phyloP scores from a whole-genome alignment of 2,329 filamentous ascomycete genomes.

The Tympanopsis confertula region DNA sequence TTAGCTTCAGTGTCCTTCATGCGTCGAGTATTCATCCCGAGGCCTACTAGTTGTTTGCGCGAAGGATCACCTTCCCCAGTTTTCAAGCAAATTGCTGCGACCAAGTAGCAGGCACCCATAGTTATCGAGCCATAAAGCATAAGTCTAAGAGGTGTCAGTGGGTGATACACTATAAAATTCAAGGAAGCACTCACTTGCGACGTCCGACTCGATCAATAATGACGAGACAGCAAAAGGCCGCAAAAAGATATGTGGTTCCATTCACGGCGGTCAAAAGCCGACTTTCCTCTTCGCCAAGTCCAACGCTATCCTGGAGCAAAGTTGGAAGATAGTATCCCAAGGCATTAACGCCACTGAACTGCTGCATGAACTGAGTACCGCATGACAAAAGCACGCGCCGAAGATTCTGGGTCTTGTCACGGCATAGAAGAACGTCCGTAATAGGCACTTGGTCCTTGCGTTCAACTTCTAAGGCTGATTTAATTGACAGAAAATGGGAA shows the following conservation, averaged over 20 bases:
- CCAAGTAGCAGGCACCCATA: constrained; percentile 26
- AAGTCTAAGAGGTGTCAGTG: constrained; percentile 26
- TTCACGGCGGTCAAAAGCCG: constrained; percentile 28
- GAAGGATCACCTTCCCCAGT: constrained; percentile 16
- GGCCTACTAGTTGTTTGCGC: constrained; percentile 11
- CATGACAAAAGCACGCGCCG: constrained; percentile 12
- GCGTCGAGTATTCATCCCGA: no score
- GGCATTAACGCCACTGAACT: constrained; percentile 14
- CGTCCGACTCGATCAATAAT: constrained; percentile 28
- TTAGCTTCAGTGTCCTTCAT: no score
- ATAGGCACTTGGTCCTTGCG: constrained; percentile 8
- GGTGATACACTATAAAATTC: neutral
- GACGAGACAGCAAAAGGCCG: constrained; percentile 24
- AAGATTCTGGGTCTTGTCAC: constrained; percentile 12
- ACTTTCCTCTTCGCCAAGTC: constrained; percentile 32
- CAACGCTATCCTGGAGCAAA: constrained; percentile 24
- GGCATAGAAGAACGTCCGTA: constrained; percentile 10
- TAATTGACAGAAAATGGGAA: constrained; percentile 6
- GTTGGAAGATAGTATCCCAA: constrained; percentile 20
- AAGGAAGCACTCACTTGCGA: constrained; percentile 9
- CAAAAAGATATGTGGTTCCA: constrained; percentile 21
- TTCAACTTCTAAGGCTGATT: constrained; percentile 8
- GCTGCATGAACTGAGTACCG: constrained; percentile 13
- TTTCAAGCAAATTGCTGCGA: constrained; percentile 21
- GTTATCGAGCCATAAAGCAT: constrained; percentile 23